Evolutionary conservation across 2,329 filamentous ascomycete species (phyloP), one percentile per base, ranked within the genome.

Genomic region (Gaeumannomyces tritici): DNA sequence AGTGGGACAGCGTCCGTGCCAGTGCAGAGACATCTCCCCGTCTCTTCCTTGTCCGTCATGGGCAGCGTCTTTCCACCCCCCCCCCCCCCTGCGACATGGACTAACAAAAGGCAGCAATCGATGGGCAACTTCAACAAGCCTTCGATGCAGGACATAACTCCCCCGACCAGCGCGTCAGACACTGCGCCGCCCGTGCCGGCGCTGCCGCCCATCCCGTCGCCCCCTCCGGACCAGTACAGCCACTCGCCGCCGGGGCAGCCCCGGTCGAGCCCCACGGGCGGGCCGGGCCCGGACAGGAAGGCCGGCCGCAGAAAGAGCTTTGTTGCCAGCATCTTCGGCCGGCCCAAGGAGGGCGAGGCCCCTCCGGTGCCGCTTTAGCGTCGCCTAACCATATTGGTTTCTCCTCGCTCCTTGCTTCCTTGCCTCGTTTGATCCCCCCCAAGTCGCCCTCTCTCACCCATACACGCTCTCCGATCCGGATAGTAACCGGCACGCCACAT

Each of bases 261-360:
- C 11, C 13, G 28, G 13, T 58, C 56, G 28, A 58, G 56, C 56
- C 56, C 56, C 13, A 21, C 29, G 26, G 27, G 27, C 1, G 31
- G 60, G 7, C 33, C 6, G 56, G 59, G 29, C 11, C 51, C 27
- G 24, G 55, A 55, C 27, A 70, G 69, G 63, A 72, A 69, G 55
- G 67, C 79, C 33, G 74, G 71, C 35, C 71, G 73, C 59, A 76
- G 75, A 65, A 81, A 76, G 69, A 82, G 79, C 66, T 80, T 82
- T 57, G 76, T 81, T 42, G 73, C 77, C 4, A 72, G 71, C 4
- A 67, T 82, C 12, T 80, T 82, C 67, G 72, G 74, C 15, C n/a
- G 63, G 64, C 12, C 61, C 55, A 69, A 67, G 60, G 63, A 63
- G 33, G 64, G 67, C 5, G 62, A 67, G 42, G 60, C 60, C 2